Evolutionary conservation across 164 flowering plant genomes (phyloP), one percentile per base, ranked within the genome.

Genomic region (Magnolia kwangsiensis): DNA sequence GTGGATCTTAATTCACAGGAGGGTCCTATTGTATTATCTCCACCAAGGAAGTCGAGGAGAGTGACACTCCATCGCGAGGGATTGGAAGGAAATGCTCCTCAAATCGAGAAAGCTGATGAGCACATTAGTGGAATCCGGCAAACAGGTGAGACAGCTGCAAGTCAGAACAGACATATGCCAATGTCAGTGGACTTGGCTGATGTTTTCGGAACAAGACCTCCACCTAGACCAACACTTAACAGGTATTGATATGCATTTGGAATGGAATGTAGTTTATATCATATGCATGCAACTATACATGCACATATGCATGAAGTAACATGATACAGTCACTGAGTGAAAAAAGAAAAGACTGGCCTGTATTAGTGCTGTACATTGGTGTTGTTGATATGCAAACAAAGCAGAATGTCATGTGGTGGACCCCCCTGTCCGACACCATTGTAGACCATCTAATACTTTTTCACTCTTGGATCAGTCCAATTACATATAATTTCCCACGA

Each of bases 21-120:
- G 51, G 97, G 90, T 79, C 94, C 98, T 18, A 84, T 87, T 64
- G 99, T 96, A 29, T 78, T 96, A 72, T 96, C 99, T 63, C 99
- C 99, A 55, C 93, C 93, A 50, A 89, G 94, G 76, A 96, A 96
- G 83, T 77, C 84, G 4, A 91, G 96, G 78, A 89, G 99, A 79
- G 94, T 96, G 70, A 91, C 86, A 89, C 92, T 90, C 71, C 81
- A 91, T 24, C 91, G 88, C 74, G 93, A 90, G 29, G 90, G 88
- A 20, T 69, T 80, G 82, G 92, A 90, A 45, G 90, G 78, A 59
- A 86, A 81, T 82, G 72, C 80, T 9, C 65, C 73, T 67, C 82
- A 75, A 51, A 74, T 66, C 61, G 89, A 85, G 74, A 89, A 82
- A 77, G 80, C 68, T 58, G 90, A 83, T 72, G 90, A 87, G 63